Evolutionary conservation across 768 basidiomycete species (phyloP).

Genomic region (Mrakia gelida): DNA sequence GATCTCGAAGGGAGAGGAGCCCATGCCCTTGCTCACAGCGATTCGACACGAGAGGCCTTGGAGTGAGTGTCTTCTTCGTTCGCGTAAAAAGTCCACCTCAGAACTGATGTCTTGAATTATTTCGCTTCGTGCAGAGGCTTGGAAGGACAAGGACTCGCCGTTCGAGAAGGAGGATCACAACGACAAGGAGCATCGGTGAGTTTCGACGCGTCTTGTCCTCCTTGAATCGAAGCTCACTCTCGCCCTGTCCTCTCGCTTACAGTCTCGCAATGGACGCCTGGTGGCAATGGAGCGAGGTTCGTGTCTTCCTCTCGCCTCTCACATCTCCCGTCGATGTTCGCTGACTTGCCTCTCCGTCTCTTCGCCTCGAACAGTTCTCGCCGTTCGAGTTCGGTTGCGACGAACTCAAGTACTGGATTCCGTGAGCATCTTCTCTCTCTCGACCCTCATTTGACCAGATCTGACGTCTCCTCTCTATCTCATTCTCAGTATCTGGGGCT

Average conservation of each 20-base stretch:
- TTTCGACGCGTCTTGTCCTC: neutral
- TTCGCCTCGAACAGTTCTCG: neutral
- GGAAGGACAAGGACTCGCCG: slow-evolving; percentile 32
- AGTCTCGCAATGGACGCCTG: slow-evolving; percentile 27
- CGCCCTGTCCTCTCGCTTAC: neutral
- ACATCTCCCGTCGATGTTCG: neutral
- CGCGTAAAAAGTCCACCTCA: neutral
- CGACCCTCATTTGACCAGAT: neutral
- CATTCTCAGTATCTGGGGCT: slow-evolving; percentile 28
- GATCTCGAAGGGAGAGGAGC: slow-evolving; percentile 33
- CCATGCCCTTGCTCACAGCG: slow-evolving; percentile 32
- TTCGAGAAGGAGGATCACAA: slow-evolving; percentile 31
- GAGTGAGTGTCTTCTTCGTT: neutral
- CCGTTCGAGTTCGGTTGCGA: slow-evolving; percentile 33
- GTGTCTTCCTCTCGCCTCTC: neutral
- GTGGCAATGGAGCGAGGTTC: slow-evolving; percentile 34
- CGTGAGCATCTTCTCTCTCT: neutral
- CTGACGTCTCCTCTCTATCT: no score
- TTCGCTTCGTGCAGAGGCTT: slow-evolving; percentile 12
- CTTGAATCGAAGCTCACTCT: neutral
- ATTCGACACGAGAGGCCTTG: slow-evolving; percentile 34
- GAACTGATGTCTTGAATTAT: neutral
- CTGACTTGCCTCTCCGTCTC: no score
- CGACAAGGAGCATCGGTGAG: slow-evolving; percentile 33
- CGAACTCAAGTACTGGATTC: slow-evolving; percentile 34